These are phyloP conservation scores for Panellus pusillus DNA, from an alignment of 768 basidiomycete species.

Conservation along the genomic window DNA sequence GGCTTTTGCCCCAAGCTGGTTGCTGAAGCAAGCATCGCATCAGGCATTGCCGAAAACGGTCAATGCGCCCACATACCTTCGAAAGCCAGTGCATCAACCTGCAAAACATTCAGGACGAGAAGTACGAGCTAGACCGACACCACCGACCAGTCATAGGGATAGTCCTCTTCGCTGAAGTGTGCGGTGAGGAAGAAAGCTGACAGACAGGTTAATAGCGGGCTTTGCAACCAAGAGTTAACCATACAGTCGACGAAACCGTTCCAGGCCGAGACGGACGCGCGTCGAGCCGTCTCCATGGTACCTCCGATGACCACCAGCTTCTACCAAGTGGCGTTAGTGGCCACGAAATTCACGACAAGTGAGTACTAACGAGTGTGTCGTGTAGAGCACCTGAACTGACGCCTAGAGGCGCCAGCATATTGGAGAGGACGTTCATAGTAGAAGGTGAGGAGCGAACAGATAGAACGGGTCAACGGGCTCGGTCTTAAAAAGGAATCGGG, in stretches of 20 bases:
- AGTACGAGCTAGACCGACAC: constrained; percentile 9
- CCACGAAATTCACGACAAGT: background rate
- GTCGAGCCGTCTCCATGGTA: constrained; percentile 81
- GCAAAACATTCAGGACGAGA: constrained; percentile 8
- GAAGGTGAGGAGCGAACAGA: constrained; percentile 33
- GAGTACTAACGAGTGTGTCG: constrained; percentile 66
- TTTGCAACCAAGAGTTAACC: constrained; percentile 20
- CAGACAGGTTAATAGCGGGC: constrained; percentile 1
- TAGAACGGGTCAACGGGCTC: constrained; percentile 36
- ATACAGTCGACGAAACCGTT: constrained; percentile 87
- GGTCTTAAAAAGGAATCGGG: constrained; percentile 15
- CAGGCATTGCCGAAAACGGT: constrained; percentile 15
- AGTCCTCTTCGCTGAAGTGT: constrained; percentile 86
- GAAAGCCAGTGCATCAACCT: constrained; percentile 91
- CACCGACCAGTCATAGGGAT: constrained; percentile 79
- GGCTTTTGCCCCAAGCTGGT: constrained; percentile 86
- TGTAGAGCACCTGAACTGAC: constrained; percentile 70
- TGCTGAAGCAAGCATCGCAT: constrained; percentile 57
- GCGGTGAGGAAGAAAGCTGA: constrained; percentile 87
- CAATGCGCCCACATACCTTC: constrained; percentile 48
- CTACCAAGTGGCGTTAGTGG: constrained; percentile 36
- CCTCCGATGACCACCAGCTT: constrained; percentile 91
- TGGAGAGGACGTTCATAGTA: constrained; percentile 71
- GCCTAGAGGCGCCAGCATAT: constrained; percentile 67
- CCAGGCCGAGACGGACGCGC: constrained; percentile 83